Base-by-base conservation (phyloP, 176 grass and related monocot species). In the Dactylis glomerata region DNA sequence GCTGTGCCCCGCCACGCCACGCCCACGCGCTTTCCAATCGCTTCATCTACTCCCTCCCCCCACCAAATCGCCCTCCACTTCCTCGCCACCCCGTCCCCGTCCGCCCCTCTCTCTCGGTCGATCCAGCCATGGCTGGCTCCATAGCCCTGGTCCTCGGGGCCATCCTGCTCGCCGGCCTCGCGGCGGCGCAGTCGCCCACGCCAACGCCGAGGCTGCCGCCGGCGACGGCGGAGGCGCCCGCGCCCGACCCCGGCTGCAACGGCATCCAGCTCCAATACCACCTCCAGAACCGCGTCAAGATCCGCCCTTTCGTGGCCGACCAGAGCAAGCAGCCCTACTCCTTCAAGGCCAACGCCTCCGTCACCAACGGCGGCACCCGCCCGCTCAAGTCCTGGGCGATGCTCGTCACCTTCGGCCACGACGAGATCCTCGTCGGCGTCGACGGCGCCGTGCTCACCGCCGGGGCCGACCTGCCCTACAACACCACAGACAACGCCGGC, bases 371-470 rank as follows among this genome's bases (percentile, higher is more conserved):
- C 15, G 92, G 92, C 52, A 93, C 87, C 61, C 82, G 89, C 74
- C 68, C 87, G 78, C 89, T 98, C 82, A 84, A 83, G 81, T 89
- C 91, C 37, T 98, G 95, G 95, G 70, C 76, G 31, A 81, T 93
- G 17, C 85, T 91, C 38, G 70, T 98, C 50, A 74, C 83, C 8
- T 98, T 92, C 82, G 52, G 56, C 54, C 19, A 93, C 91, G 26
- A 42, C 31, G 95, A 98, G 91, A 93, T 98, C 87, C 79, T 98
- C 52, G 92, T 98, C 67, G 73, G 79, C 56, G 71, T 91, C 72
- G 84, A 79, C 64, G 71, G 81, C 75, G 95, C 79, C 61, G 75
- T 98, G 75, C 92, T 98, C 85, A 92, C 95, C 23, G 86, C 80
- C 31, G 92, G 90, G 38, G 82, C 78, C 41, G 84, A 92, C 0